Percentiles rank a stretch among this genome's conserved stretches.
Conservation (phyloP, 495 filamentous ascomycete species). For the Filosporella fistucella region DNA sequence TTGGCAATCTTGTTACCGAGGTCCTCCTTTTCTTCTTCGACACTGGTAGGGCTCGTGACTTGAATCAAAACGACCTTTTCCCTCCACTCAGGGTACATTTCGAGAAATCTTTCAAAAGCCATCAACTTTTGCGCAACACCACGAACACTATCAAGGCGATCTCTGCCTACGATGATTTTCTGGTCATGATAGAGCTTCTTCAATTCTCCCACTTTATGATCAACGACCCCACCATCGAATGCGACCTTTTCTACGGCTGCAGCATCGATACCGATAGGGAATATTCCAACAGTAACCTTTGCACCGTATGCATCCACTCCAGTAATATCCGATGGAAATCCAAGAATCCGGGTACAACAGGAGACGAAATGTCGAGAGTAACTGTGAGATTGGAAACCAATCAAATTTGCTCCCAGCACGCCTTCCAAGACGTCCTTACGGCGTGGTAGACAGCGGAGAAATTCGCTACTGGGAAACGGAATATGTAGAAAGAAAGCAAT, state of each 20-base stretch:
- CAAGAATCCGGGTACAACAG: constrained; percentile 83
- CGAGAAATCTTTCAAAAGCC: constrained; percentile 86
- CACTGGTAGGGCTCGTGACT: constrained; percentile 80
- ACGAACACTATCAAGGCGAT: constrained; percentile 82
- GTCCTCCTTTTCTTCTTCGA: constrained; percentile 70
- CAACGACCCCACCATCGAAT: constrained; percentile 60
- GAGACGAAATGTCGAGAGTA: constrained; percentile 90
- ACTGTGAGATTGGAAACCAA: constrained; percentile 90
- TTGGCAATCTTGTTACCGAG: constrained; percentile 68
- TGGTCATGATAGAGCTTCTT: constrained; percentile 71
- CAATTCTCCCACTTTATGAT: constrained; percentile 60
- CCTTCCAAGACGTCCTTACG: constrained; percentile 85
- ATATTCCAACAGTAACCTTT: constrained; percentile 83
- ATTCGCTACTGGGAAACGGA: constrained; percentile 92
- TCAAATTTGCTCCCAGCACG: constrained; percentile 81
- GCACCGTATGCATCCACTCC: constrained; percentile 86
- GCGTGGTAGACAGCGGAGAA: constrained; percentile 77
- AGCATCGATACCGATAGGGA: constrained; percentile 87
- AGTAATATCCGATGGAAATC: constrained; percentile 71
- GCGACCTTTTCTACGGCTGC: constrained; percentile 64
- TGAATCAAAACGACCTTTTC: constrained; percentile 93
- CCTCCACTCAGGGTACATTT: constrained; percentile 80
- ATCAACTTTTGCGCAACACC: constrained; percentile 91
- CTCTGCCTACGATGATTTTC: constrained; percentile 92
- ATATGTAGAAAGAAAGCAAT: constrained; percentile 90